Percentiles rank a stretch among this genome's conserved stretches.
Conservation (phyloP, 1,284 basidiomycete species). For the Grifola frondosa region DNA sequence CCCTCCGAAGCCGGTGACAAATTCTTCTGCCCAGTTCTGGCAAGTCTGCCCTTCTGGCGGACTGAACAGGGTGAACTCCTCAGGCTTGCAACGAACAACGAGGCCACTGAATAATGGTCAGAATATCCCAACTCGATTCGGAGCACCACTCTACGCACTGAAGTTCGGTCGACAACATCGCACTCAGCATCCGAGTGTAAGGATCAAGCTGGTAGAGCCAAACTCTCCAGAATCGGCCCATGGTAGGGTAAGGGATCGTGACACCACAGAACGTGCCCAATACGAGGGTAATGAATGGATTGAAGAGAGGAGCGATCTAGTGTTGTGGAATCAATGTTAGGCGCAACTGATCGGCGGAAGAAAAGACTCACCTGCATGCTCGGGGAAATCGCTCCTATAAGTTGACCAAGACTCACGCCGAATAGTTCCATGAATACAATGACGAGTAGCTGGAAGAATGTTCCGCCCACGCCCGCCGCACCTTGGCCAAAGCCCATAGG, state of each 20-base stretch:
- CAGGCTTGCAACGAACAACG: constrained; percentile 59
- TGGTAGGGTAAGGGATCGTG: constrained; percentile 69
- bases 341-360: not conserved
- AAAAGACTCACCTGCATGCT: constrained; percentile 48
- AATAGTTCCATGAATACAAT: constrained; percentile 75
- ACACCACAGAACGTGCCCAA: constrained; percentile 81
- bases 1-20: constrained; percentile 64
- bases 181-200: constrained; percentile 71
- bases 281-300: constrained; percentile 73
- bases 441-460: constrained; percentile 75
- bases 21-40: constrained; percentile 64
- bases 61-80: constrained; percentile 68
- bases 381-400: constrained; percentile 76
- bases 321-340: constrained; percentile 18
- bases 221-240: constrained; percentile 71
- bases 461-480: constrained; percentile 55
- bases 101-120: constrained; percentile 49
- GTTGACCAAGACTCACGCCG: constrained; percentile 75
- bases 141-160: too few relatives aligned
- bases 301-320: constrained; percentile 77
- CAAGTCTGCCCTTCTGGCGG: constrained; percentile 81
- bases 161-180: constrained; percentile 80
- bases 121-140: too few relatives aligned
- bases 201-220: constrained; percentile 75
- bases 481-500: constrained; percentile 76